These are phyloP conservation scores for Scheffersomyces segobiensis DNA, from an alignment of 1,139 yeast species.

Conservation along the genomic window DNA sequence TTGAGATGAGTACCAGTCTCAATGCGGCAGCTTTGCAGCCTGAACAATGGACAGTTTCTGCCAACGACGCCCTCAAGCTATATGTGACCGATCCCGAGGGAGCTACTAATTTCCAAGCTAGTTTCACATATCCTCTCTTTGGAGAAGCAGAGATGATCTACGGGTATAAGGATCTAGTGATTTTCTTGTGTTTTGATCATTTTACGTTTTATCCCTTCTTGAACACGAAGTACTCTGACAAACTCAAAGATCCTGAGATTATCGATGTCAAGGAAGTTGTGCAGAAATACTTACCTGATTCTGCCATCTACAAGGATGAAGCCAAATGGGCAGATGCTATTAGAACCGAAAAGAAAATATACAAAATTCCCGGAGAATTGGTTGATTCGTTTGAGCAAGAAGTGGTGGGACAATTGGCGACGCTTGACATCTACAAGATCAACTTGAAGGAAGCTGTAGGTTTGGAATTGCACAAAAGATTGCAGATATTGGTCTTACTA, in stretches of 20 bases:
- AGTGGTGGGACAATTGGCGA: conserved; percentile 14
- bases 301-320: conserved; percentile 64
- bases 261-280: conserved; percentile 55
- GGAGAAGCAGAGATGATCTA: conserved; percentile 89
- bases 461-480: conserved; percentile 60
- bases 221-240: conserved; percentile 56
- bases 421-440: conserved; percentile 32
- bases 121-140: conserved; percentile 87
- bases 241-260: conserved; percentile 51
- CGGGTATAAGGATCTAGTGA: conserved; percentile 72
- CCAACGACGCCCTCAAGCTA: conserved; percentile 16
- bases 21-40: conserved; percentile 15
- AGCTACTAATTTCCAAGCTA: conserved; percentile 62
- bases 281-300: conserved; percentile 59
- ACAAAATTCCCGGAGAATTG: conserved; percentile 51
- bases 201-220: conserved; percentile 48
- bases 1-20: neutral
- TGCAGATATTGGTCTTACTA: conserved; percentile 76
- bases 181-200: conserved; percentile 49
- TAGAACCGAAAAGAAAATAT: conserved; percentile 45
- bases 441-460: conserved; percentile 42
- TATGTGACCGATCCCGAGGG: conserved; percentile 53
- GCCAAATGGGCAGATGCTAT: conserved; percentile 61
- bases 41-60: conserved; percentile 17
- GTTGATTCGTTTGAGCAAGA: conserved; percentile 36